Conservation (phyloP, 2,329 filamentous ascomycete genomes). For the Akanthomyces dipterigenus region DNA sequence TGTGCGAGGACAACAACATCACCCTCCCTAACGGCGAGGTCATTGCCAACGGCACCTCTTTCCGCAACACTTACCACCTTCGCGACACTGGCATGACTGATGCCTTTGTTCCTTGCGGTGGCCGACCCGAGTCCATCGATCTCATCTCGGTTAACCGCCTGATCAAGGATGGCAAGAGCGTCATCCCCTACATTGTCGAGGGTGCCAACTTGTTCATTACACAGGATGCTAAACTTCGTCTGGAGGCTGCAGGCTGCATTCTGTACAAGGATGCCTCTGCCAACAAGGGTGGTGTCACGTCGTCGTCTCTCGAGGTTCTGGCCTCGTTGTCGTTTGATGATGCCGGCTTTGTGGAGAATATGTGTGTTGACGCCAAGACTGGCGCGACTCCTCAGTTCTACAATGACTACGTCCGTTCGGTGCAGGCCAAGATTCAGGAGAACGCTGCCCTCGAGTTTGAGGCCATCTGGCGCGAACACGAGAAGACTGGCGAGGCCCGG, state of each 20-base stretch:
- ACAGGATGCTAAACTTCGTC: slow-evolving; percentile 90
- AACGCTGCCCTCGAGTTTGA: slow-evolving; percentile 95
- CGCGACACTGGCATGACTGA: slow-evolving; percentile 72
- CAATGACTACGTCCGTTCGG: slow-evolving; percentile 82
- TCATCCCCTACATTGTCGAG: slow-evolving; percentile 92
- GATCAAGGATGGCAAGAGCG: slow-evolving; percentile 81
- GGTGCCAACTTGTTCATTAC: slow-evolving; percentile 98
- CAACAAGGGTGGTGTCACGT: slow-evolving; percentile 98
- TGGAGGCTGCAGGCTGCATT: slow-evolving; percentile 91
- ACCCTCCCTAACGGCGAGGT: slow-evolving; percentile 83
- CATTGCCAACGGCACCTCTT: slow-evolving; percentile 83
- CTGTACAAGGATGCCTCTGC: slow-evolving; percentile 97
- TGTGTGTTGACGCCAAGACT: slow-evolving; percentile 67
- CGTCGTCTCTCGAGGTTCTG: slow-evolving; percentile 91
- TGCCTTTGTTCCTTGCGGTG: slow-evolving; percentile 91
- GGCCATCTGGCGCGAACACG: slow-evolving; percentile 93
- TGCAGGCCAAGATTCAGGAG: slow-evolving; percentile 83
- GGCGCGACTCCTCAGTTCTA: slow-evolving; percentile 86
- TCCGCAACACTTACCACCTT: slow-evolving; percentile 97
- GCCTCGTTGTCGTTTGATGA: slow-evolving; percentile 94
- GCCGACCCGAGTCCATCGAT: slow-evolving; percentile 93
- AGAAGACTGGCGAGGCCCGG: slow-evolving; percentile 69
- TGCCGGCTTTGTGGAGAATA: slow-evolving; percentile 77
- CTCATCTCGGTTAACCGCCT: slow-evolving; percentile 79
- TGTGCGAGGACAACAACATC: slow-evolving; percentile 85